Evolutionary conservation across 2,329 filamentous ascomycete species (phyloP).

Genomic region (Colletotrichum australisinense): DNA sequence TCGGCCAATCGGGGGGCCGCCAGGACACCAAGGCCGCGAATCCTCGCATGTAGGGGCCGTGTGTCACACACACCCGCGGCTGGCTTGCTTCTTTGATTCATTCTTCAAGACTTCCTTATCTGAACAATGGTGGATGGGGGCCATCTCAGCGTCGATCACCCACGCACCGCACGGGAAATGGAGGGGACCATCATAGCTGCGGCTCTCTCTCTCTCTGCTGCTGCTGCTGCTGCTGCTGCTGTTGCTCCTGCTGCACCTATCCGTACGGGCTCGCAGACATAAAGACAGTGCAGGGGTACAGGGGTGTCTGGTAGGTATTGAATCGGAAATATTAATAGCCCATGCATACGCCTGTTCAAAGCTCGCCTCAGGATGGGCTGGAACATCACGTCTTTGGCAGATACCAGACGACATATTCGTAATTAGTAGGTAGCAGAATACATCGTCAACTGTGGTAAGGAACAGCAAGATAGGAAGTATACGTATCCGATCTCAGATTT

Average conservation of each 20-base stretch:
- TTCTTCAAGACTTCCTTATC: constrained; percentile 29
- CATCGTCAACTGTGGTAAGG: not conserved
- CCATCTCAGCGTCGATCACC: constrained; percentile 32
- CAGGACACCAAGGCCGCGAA: constrained; percentile 24
- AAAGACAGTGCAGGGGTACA: not conserved
- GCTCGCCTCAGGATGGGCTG: not conserved
- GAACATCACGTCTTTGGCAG: not conserved
- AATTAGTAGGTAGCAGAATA: not conserved
- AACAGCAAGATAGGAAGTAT: not conserved
- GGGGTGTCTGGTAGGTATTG: not conserved
- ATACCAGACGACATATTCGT: not conserved
- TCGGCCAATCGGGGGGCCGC: constrained; percentile 26
- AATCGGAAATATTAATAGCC: constrained; percentile 31
- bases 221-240: not conserved
- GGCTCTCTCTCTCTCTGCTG: not conserved
- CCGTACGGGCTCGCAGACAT: not conserved
- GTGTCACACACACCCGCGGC: not conserved
- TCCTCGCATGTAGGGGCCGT: not conserved
- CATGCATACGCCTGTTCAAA: constrained; percentile 1
- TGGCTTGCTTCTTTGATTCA: constrained; percentile 6
- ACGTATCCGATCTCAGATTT: not conserved
- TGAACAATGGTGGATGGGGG: constrained; percentile 26
- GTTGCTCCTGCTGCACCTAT: not conserved
- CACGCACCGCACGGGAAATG: constrained; percentile 1
- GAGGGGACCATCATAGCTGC: not conserved